Evolutionary conservation across 2,329 filamentous ascomycete species (phyloP), one percentile per base, ranked within the genome.

Genomic region (Cladosporium sp.): DNA sequence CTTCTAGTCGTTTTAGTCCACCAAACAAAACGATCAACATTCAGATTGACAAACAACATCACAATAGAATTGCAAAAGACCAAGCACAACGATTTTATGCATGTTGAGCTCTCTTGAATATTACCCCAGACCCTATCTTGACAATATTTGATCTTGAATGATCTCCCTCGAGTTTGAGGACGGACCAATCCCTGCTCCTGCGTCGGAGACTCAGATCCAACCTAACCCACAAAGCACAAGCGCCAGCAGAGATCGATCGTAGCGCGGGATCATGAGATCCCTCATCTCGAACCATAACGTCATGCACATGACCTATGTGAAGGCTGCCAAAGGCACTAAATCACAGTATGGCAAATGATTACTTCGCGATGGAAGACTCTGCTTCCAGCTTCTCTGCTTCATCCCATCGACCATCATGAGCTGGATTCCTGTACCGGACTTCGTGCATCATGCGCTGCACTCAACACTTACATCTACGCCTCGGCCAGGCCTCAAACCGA

Each of bases 401-500:
- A 36, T 41, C 59, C 14, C 61, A n/a, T 14, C 49, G 36, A 24
- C 34, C 61, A 26, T 18, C 36, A 64, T 64, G 61, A 57, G 51
- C 49, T 64, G 61, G 61, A n/a, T 57, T 21, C 51, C 61, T 11
- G 15, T 64, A 65, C 34, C 36, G 21, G 64, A 66, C n/a, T 73
- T 72, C 66, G 57, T 72, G 30, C 60, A 66, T n/a, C 71, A 72
- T 61, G 69, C 62, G 47, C 30, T 69, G 26, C 41, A 69, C 14
- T 69, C 71, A 3, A 64, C 68, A 7, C 67, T 71, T 61, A 71
- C 69, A 10, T 68, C 73, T 26, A 70, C 74, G 66, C 77, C 77
- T 21, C 71, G 78, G 57, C 74, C 78, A 38, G 79, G 78, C 36
- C 74, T 82, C 34, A 76, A 78, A 55, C 78, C 79, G 1, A 77